phyloP scores from a whole-genome alignment of 2,329 filamentous ascomycete genomes.

The Celoporthe dispersa region DNA sequence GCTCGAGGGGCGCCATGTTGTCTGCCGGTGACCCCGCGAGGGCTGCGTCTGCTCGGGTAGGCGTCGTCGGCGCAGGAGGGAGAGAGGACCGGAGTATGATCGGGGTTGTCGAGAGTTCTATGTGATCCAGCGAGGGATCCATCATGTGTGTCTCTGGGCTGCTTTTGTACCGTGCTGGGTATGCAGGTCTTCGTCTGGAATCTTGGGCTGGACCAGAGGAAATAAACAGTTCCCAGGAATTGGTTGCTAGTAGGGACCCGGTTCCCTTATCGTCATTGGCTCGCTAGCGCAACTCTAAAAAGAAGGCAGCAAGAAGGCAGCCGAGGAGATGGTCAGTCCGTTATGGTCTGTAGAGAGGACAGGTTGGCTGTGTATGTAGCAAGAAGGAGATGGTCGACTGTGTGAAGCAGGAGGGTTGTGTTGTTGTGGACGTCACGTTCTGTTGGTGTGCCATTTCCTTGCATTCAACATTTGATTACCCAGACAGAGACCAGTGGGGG shows the following conservation, averaged over 20 bases:
- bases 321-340: not conserved
- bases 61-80: constrained; percentile 19
- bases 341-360: not conserved
- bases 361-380: not conserved
- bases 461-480: not conserved
- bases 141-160: constrained; percentile 15
- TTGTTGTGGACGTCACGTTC: not conserved
- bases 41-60: constrained; percentile 19
- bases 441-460: not conserved
- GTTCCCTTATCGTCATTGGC: not conserved
- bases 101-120: constrained; percentile 24
- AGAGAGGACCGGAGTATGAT: constrained; percentile 13
- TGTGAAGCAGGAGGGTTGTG: not conserved
- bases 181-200: not conserved
- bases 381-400: not conserved
- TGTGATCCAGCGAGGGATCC: constrained; percentile 22
- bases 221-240: constrained; percentile 6
- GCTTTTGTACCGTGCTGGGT: constrained; percentile 4
- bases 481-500: not conserved
- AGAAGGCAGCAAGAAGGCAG: not conserved
- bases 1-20: constrained; percentile 54
- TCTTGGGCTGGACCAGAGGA: not conserved
- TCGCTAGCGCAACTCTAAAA: not conserved
- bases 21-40: not conserved
- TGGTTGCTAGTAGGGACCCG: constrained; percentile 12